These are phyloP conservation scores for Hyphopichia khmerensis DNA, from an alignment of 1,139 yeast species.

Conservation along the genomic window DNA sequence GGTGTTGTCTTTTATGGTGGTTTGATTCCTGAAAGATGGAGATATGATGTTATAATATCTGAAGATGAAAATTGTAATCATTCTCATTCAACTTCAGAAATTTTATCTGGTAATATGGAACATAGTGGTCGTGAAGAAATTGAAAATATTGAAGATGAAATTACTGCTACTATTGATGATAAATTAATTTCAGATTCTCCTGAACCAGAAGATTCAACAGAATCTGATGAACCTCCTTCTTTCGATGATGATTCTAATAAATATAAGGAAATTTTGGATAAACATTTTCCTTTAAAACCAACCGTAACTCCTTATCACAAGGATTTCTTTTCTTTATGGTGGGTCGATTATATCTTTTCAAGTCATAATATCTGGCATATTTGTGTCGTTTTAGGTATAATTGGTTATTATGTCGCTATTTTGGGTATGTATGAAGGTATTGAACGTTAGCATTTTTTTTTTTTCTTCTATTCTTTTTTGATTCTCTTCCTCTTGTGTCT, in stretches of 20 bases:
- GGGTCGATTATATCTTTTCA: conserved; percentile 73
- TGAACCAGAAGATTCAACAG: conserved; percentile 18
- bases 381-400: conserved; percentile 81
- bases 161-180: conserved; percentile 15
- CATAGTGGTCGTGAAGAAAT: conserved; percentile 46
- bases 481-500: no score
- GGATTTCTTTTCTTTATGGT: conserved; percentile 70
- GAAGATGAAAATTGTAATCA: conserved; percentile 35
- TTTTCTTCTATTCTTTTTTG: background rate
- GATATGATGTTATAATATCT: conserved; percentile 59
- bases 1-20: conserved; percentile 91
- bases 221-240: conserved; percentile 12
- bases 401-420: conserved; percentile 81
- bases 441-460: background rate
- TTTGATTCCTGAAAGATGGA: conserved; percentile 85
- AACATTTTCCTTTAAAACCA: conserved; percentile 58
- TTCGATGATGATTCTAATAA: conserved; percentile 9
- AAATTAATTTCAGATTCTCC: conserved; percentile 5
- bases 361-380: conserved; percentile 96
- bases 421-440: conserved; percentile 58
- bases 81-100: conserved; percentile 31
- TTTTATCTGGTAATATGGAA: conserved; percentile 36
- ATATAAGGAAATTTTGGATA: conserved; percentile 38
- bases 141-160: conserved; percentile 41
- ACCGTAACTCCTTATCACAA: conserved; percentile 38